Evolutionary conservation across 495 filamentous ascomycete genomes (phyloP).

Genomic region (Xeromyces bisporus): DNA sequence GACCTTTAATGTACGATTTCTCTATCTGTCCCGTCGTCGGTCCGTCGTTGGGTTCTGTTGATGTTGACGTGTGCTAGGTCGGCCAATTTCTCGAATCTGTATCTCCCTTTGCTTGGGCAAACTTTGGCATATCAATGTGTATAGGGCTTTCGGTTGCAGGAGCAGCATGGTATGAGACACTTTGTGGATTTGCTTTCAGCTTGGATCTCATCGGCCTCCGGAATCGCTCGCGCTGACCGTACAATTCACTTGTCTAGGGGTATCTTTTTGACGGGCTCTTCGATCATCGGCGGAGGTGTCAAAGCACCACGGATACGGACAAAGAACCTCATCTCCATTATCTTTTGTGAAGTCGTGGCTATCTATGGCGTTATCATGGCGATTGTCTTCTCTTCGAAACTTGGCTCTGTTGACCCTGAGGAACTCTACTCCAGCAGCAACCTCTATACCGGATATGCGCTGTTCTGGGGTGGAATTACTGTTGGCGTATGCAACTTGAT

Average conservation of each 20-base stretch:
- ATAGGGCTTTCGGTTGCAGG: slow-evolving; percentile 92
- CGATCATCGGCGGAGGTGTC: slow-evolving; percentile 92
- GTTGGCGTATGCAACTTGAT: slow-evolving; percentile 91
- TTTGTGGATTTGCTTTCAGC: not conserved
- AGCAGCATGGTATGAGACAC: slow-evolving; percentile 69
- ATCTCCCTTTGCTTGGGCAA: slow-evolving; percentile 88
- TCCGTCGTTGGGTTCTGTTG: no score
- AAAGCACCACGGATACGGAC: slow-evolving; percentile 91
- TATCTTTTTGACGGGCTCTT: slow-evolving; percentile 97
- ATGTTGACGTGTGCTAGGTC: slow-evolving; percentile 39
- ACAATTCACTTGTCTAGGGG: slow-evolving; percentile 44
- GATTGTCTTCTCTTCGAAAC: slow-evolving; percentile 86
- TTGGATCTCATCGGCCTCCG: no score
- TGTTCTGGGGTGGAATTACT: slow-evolving; percentile 91
- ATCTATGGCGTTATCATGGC: slow-evolving; percentile 99
- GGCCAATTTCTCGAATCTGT: slow-evolving; percentile 87
- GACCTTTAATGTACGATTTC: slow-evolving; percentile 69
- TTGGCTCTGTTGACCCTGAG: slow-evolving; percentile 38
- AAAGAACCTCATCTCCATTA: slow-evolving; percentile 98
- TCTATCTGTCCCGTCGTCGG: not conserved
- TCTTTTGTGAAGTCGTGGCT: slow-evolving; percentile 99
- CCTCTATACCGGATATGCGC: slow-evolving; percentile 89
- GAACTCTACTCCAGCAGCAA: slow-evolving; percentile 45
- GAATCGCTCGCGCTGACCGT: slow-evolving; percentile 20
- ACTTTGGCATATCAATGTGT: slow-evolving; percentile 79